Base-by-base conservation (phyloP, 306 rosid species). In the Begonia peltatifolia region DNA sequence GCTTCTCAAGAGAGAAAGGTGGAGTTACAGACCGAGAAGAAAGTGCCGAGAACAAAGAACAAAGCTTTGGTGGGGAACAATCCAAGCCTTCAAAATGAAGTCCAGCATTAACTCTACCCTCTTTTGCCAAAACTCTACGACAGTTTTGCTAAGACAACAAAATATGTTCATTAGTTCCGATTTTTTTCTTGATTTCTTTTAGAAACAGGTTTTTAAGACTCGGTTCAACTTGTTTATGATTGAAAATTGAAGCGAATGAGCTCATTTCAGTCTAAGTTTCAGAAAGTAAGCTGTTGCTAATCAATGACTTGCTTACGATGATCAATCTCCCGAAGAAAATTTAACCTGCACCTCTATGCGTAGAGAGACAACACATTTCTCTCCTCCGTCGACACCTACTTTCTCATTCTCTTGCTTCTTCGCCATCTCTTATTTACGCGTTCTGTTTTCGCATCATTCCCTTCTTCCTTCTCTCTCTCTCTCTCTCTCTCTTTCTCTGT, bases 51-150 rank as follows among this genome's bases (percentile, higher is more conserved):
- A n/a, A n/a, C n/a, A n/a, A n/a, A n/a, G n/a, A n/a, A 2, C 93
- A 77, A 58, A 80, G 58, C 68, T 54, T 85, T 15, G 77, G 7
- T 52, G 63, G 77, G 6, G 84, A 80, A 57, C 80, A 71, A 60
- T 23, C 74, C 61, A 78, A 80, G 70, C 58, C 81, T 55, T 66
- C 94, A 79, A 90, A 79, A 44, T n/a, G 83, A 68, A 63, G 22
- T 49, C 6, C 12, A 14, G 30, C n/a, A n/a, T 43, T 52, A 23
- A 59, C 58, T 14, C 38, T 38, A 50, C 10, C 48, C 16, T 35
- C 4, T 60, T 18, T 41, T 42, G 50, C 15, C 22, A 41, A 13
- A 42, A n/a, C 16, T 68, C 50, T 56, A 52, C 12, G 57, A 50
- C 11, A 66, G 55, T 51, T 18, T 22, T 17, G 57, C 42, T 57